phyloP scores from a whole-genome alignment of 176 grass and related monocot genomes.

The Aegilops speltoides region DNA sequence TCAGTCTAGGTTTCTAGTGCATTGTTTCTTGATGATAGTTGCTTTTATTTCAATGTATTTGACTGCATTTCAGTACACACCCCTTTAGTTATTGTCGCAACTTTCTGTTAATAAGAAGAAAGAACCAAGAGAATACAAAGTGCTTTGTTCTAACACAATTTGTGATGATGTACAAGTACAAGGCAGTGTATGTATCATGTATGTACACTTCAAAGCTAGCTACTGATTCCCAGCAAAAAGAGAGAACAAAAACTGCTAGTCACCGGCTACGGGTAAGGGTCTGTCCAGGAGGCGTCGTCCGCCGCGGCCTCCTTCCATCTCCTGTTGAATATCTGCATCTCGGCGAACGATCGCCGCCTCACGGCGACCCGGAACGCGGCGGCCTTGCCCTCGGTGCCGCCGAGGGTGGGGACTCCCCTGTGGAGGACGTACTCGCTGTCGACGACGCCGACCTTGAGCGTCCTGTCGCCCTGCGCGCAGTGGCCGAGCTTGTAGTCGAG shows the following conservation, averaged over 20 bases:
- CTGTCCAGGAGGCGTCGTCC: conserved; percentile 65
- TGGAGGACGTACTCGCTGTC: conserved; percentile 82
- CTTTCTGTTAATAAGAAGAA: not conserved
- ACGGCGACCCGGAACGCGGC: conserved; percentile 46
- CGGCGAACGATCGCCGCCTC: conserved; percentile 62
- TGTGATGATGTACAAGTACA: not conserved
- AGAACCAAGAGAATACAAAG: not conserved
- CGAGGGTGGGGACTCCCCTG: conserved; percentile 64
- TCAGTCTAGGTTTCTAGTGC: not conserved
- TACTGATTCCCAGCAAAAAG: not conserved
- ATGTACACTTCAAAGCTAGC: not conserved
- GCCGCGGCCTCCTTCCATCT: conserved; percentile 64
- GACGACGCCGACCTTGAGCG: conserved; percentile 67
- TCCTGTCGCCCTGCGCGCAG: conserved; percentile 72
- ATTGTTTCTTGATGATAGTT: not conserved
- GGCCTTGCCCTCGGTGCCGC: conserved; percentile 14
- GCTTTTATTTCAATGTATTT: not conserved
- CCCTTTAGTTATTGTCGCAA: not conserved
- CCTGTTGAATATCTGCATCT: conserved; percentile 61
- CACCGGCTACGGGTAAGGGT: conserved; percentile 29
- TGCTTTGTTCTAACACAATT: not conserved
- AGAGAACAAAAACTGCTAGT: not conserved
- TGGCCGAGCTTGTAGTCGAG: conserved; percentile 93
- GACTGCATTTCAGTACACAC: conserved; percentile 14
- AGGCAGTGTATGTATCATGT: too few species aligned